phyloP scores from a whole-genome alignment of 2,329 filamentous ascomycete genomes.

The Claviceps maximensis region DNA sequence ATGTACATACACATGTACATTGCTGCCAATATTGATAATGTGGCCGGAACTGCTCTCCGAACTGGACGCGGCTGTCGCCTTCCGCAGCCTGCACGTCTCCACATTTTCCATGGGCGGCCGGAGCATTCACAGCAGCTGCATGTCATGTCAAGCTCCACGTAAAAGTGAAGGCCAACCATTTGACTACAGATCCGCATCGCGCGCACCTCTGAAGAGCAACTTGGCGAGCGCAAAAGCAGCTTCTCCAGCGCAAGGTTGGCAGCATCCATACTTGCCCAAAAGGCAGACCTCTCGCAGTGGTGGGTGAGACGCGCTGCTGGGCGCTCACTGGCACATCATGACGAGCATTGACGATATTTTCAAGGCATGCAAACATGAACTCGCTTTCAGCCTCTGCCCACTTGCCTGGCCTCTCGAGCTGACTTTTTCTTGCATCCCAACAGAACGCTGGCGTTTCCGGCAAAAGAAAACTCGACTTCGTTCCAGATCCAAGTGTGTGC shows the following conservation, averaged over 20 bases:
- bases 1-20: too few species aligned
- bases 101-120: not conserved
- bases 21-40: too few species aligned
- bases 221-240: not conserved
- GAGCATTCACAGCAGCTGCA: too few species aligned
- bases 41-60: not conserved
- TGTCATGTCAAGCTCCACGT: too few species aligned
- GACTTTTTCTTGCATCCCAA: not conserved
- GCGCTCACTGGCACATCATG: conserved; percentile 22
- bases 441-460: conserved; percentile 33
- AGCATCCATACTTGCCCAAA: not conserved
- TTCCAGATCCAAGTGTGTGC: conserved; percentile 48
- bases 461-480: conserved; percentile 51
- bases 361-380: conserved; percentile 24
- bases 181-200: not conserved
- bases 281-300: not conserved
- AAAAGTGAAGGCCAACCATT: too few species aligned
- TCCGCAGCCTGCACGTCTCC: not conserved
- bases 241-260: not conserved
- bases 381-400: not conserved
- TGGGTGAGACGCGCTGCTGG: not conserved
- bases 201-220: not conserved
- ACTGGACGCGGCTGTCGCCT: not conserved
- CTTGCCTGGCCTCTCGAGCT: not conserved
- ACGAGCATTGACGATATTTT: conserved; percentile 47